Conservation (phyloP, 495 filamentous ascomycete species). For the Sabuloglossum arenarium region DNA sequence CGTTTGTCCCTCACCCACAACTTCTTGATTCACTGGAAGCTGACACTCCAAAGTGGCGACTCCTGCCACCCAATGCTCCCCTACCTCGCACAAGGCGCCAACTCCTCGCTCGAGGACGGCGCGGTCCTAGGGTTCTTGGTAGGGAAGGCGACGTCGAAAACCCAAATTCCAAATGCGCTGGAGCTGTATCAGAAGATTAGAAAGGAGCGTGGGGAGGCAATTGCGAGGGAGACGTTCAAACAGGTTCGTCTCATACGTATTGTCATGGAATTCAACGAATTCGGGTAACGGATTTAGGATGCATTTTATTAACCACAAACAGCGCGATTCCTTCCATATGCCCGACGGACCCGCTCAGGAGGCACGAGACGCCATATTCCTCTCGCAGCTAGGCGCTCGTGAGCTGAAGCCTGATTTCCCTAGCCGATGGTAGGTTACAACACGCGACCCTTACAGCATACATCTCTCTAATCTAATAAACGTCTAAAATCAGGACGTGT, state of each 20-base stretch:
- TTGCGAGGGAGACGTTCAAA: constrained; percentile 13
- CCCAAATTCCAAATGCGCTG: constrained; percentile 6
- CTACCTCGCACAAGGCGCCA: constrained; percentile 15
- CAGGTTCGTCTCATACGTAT: background rate
- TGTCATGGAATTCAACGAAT: no score
- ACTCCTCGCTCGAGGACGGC: constrained; percentile 13
- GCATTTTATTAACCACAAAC: no score
- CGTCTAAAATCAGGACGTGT: background rate
- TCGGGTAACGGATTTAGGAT: no score
- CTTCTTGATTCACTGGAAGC: background rate
- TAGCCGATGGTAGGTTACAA: constrained; percentile 9
- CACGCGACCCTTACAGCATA: background rate
- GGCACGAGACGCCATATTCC: constrained; percentile 4
- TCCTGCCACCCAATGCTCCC: constrained; percentile 15
- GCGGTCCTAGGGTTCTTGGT: constrained; percentile 12
- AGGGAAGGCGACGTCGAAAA: background rate
- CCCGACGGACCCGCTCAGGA: constrained; percentile 11
- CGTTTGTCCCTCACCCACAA: background rate
- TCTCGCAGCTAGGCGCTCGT: background rate
- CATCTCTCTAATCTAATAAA: background rate
- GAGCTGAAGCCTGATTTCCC: background rate
- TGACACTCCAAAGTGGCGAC: constrained; percentile 2
- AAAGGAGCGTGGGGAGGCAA: constrained; percentile 11
- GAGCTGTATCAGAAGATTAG: constrained; percentile 9
- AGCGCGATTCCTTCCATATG: constrained; percentile 11